phyloP scores from a whole-genome alignment of 345 rosid genomes.

The Populus ilicifolia region DNA sequence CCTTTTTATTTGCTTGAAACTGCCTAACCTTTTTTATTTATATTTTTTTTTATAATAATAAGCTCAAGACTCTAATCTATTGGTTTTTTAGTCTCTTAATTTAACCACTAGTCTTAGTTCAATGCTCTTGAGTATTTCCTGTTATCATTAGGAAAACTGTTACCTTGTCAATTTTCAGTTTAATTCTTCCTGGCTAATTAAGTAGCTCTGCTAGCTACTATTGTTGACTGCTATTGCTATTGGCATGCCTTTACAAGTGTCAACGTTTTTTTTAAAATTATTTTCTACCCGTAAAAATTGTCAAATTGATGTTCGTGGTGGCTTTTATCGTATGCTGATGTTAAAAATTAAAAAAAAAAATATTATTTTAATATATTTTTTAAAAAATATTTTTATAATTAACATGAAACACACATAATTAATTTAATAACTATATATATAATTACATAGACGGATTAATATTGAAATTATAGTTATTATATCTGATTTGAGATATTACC shows the following conservation, averaged over 20 bases:
- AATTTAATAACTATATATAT: rapidly evolving
- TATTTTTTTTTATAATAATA: neutral
- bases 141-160: slow-evolving; percentile 2
- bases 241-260: neutral
- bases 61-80: neutral
- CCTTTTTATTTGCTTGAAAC: slow-evolving; percentile 22
- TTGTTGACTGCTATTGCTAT: neutral
- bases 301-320: too few species aligned
- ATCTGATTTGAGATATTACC: rapidly evolving
- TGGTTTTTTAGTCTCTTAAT: neutral
- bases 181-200: neutral
- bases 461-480: neutral
- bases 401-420: too few species aligned
- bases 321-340: rapidly evolving
- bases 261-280: too few species aligned
- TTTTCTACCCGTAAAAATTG: too few species aligned
- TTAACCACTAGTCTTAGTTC: slow-evolving; percentile 6
- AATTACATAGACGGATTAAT: rapidly evolving
- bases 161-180: neutral
- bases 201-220: neutral
- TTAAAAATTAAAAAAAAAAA: too few species aligned
- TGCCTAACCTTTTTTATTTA: slow-evolving; percentile 19
- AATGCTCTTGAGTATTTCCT: slow-evolving; percentile 12
- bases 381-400: too few species aligned
- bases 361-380: too few species aligned